Conservation (phyloP, 1,284 basidiomycete species). For the Athelia psychrophila region DNA sequence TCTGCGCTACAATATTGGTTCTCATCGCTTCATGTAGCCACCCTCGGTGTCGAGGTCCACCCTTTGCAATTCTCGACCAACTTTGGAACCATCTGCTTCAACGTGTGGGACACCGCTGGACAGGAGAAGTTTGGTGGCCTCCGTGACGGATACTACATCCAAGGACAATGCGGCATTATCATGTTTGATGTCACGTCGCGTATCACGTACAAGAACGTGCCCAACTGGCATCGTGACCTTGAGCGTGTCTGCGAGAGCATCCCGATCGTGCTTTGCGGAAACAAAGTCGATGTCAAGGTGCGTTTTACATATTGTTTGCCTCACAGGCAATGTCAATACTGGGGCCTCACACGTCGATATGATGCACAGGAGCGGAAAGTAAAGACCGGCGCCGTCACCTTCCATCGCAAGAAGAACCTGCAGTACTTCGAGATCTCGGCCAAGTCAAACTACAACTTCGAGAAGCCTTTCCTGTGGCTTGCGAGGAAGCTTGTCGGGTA, state of each 20-base stretch:
- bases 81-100: conserved; percentile 99
- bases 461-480: conserved; percentile 99
- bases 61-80: conserved; percentile 97
- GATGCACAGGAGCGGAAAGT: conserved; percentile 92
- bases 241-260: conserved; percentile 99
- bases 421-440: conserved; percentile 99
- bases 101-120: conserved; percentile 99
- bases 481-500: conserved; percentile 97
- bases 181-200: conserved; percentile 99
- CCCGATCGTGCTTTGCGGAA: conserved; percentile 98
- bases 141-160: conserved; percentile 97
- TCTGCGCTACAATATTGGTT: conserved; percentile 10
- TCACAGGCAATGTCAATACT: neutral
- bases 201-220: conserved; percentile 99
- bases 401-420: conserved; percentile 99
- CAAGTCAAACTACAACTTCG: conserved; percentile 99
- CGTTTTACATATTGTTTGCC: conserved; percentile 22
- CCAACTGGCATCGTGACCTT: conserved; percentile 99
- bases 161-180: conserved; percentile 99
- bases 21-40: conserved; percentile 56
- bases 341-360: neutral
- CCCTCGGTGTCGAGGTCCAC: conserved; percentile 99
- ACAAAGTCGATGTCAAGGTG: conserved; percentile 99
- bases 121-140: conserved; percentile 99
- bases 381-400: conserved; percentile 97